phyloP scores from a whole-genome alignment of 345 rosid species.

The Lepidium africanum region DNA sequence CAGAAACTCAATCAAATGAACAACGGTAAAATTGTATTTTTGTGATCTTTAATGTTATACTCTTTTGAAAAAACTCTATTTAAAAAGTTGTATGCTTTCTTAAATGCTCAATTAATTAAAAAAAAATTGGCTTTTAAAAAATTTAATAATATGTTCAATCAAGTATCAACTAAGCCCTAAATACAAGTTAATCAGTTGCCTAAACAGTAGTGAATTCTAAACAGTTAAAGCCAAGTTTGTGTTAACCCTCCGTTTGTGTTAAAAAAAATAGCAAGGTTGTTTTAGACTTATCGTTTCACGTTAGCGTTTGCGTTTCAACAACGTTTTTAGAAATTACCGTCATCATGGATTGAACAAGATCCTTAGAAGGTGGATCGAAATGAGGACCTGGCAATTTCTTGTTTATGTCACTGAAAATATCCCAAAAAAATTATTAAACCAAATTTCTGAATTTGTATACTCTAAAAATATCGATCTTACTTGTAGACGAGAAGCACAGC shows the following conservation, averaged over 20 bases:
- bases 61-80: no score
- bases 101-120: no score
- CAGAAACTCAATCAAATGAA: no score
- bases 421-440: background rate
- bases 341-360: conserved; percentile 48
- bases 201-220: background rate
- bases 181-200: no score
- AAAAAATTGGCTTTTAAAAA: no score
- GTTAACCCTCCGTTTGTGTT: background rate
- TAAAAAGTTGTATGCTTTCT: no score
- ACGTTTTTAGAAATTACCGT: conserved; percentile 37
- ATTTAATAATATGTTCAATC: no score
- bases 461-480: conserved; percentile 21
- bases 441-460: background rate
- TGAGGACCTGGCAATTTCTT: conserved; percentile 93
- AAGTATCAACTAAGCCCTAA: no score
- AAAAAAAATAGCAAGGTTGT: background rate
- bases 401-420: conserved; percentile 59
- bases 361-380: conserved; percentile 88
- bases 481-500: conserved; percentile 82
- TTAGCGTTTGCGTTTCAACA: background rate
- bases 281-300: background rate
- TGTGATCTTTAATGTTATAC: no score
- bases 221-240: background rate
- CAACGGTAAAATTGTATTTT: no score